A percentile compares a stretch with the other conserved stretches of the same genome.
Evolutionary conservation across 2,329 filamentous ascomycete species (phyloP).

Genomic region (Botrytis aclada): DNA sequence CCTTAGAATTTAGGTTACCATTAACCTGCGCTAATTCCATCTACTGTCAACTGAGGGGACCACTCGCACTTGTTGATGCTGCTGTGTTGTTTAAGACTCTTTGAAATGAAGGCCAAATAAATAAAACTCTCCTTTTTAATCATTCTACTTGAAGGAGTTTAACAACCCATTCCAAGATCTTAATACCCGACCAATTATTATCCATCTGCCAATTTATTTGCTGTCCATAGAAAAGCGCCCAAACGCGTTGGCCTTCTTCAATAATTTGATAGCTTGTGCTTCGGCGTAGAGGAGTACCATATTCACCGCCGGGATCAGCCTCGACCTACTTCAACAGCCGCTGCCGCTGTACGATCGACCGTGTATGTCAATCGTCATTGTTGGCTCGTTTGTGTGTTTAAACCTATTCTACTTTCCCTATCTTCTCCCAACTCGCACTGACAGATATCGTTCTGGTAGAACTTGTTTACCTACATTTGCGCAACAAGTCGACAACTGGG

Average conservation of each 20-base stretch:
- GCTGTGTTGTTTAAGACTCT: slow-evolving; percentile 14
- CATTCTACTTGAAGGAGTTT: neutral
- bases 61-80: slow-evolving; percentile 11
- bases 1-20: neutral
- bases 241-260: slow-evolving; percentile 14
- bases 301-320: slow-evolving; percentile 21
- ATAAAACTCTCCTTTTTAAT: neutral
- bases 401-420: neutral
- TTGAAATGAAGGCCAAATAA: slow-evolving; percentile 9
- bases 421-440: slow-evolving; percentile 5
- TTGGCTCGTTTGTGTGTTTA: slow-evolving; percentile 8
- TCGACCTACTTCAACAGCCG: slow-evolving; percentile 17
- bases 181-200: slow-evolving; percentile 2
- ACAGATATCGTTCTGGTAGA: slow-evolving; percentile 9
- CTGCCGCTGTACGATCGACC: slow-evolving; percentile 16
- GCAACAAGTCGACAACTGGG: slow-evolving; percentile 9
- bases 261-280: slow-evolving; percentile 13
- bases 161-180: neutral
- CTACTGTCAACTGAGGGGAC: slow-evolving; percentile 13
- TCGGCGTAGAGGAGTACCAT: slow-evolving; percentile 10
- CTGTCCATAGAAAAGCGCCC: slow-evolving; percentile 12
- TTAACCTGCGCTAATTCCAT: neutral
- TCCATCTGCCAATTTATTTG: neutral
- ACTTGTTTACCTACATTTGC: slow-evolving; percentile 10
- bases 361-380: neutral